These are phyloP conservation scores for Dioscorea zingiberensis DNA, from an alignment of 106 monocot species.

Conservation along the genomic window DNA sequence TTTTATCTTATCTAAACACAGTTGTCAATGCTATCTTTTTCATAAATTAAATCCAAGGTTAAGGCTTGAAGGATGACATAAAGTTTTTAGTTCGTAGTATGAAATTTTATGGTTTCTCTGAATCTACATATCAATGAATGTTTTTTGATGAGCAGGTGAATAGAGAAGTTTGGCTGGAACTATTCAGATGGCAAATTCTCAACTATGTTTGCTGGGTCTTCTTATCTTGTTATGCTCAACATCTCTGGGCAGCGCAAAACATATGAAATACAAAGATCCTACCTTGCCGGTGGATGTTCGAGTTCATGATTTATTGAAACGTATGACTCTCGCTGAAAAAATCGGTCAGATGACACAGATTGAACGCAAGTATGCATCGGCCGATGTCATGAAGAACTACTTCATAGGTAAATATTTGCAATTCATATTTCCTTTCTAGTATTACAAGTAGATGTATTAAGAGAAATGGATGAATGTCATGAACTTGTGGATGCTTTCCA, in stretches of 20 bases:
- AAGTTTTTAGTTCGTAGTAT: background rate
- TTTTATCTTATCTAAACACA: background rate
- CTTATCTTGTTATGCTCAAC: slow-evolving; percentile 22
- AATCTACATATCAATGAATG: background rate
- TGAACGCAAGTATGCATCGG: slow-evolving; percentile 35
- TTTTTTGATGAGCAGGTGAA: background rate
- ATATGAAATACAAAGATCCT: slow-evolving; percentile 49
- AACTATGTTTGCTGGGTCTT: slow-evolving; percentile 11
- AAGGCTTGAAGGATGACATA: no score
- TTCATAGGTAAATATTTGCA: slow-evolving; percentile 35
- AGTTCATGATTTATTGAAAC: slow-evolving; percentile 30
- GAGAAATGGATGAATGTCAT: background rate
- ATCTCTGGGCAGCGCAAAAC: slow-evolving; percentile 20
- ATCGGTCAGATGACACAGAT: slow-evolving; percentile 77
- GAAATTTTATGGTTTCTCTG: background rate
- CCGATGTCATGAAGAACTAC: slow-evolving; percentile 40
- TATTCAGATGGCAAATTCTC: slow-evolving; percentile 21
- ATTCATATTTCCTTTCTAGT: background rate
- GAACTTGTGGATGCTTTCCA: slow-evolving; percentile 6
- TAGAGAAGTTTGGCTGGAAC: background rate
- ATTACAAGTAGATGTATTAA: background rate
- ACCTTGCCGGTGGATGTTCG: slow-evolving; percentile 29
- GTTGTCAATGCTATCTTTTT: background rate
- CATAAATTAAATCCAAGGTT: no score
- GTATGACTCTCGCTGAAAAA: slow-evolving; percentile 73